A percentile compares a stretch with the other conserved stretches of the same genome.
phyloP scores from a whole-genome alignment of 2,329 filamentous ascomycete species.

The Pseudomassariella vexata region DNA sequence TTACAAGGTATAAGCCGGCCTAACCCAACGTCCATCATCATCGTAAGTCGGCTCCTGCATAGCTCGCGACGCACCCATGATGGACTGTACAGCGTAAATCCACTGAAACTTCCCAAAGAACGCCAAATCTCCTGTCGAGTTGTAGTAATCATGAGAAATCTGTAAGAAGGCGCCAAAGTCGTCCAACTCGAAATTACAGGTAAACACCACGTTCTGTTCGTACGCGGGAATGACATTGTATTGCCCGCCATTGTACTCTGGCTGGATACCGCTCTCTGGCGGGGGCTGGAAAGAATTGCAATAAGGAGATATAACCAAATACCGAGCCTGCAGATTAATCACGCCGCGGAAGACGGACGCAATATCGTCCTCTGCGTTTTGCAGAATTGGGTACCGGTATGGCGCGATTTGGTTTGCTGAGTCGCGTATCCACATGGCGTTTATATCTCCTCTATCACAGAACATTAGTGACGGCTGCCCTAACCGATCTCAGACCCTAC shows the following conservation, averaged over 20 bases:
- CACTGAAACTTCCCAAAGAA: conserved; percentile 66
- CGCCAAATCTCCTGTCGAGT: conserved; percentile 57
- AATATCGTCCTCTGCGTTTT: conserved; percentile 48
- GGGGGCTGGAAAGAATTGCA: conserved; percentile 96
- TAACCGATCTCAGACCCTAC: too few relatives aligned
- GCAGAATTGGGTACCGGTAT: conserved; percentile 62
- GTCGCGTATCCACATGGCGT: conserved; percentile 90
- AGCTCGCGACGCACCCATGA: conserved; percentile 53
- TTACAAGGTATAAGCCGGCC: conserved; percentile 64
- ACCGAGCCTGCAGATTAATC: conserved; percentile 71
- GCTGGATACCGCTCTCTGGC: conserved; percentile 60
- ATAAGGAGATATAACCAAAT: conserved; percentile 66
- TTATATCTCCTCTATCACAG: conserved; percentile 88
- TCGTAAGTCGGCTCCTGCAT: conserved; percentile 64
- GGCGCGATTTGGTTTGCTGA: conserved; percentile 76
- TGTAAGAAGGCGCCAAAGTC: conserved; percentile 72
- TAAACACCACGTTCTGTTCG: conserved; percentile 63
- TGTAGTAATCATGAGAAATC: conserved; percentile 66
- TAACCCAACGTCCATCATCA: conserved; percentile 43
- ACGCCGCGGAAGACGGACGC: conserved; percentile 67
- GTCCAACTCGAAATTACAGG: conserved; percentile 83
- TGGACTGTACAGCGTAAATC: conserved; percentile 58
- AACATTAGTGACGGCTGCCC: too few relatives aligned
- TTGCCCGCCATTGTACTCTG: conserved; percentile 51
- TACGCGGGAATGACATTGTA: conserved; percentile 60